Conservation (phyloP, 139 green algal genomes). For the Chlorella sorokiniana region DNA sequence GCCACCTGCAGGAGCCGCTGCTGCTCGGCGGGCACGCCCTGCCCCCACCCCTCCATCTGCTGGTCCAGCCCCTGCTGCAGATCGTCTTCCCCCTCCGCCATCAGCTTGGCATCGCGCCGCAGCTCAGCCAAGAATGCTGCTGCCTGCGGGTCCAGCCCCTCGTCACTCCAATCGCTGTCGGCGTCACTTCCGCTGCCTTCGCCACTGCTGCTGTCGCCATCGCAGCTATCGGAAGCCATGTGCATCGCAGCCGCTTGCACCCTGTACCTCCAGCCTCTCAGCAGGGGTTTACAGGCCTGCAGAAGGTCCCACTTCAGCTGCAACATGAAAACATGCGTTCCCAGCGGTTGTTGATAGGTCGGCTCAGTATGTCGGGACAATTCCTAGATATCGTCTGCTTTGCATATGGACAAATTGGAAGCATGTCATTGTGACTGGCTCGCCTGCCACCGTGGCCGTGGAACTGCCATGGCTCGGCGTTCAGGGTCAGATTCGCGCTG, state of each 20-base stretch:
- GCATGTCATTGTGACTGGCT: too few species aligned
- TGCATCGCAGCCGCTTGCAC: neutral
- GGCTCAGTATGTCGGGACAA: too few species aligned
- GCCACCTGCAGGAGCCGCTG: constrained; percentile 54
- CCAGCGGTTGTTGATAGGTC: neutral
- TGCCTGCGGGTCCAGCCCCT: neutral
- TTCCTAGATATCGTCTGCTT: too few species aligned
- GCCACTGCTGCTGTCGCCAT: neutral
- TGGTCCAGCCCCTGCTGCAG: neutral
- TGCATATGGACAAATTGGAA: too few species aligned
- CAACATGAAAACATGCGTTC: neutral
- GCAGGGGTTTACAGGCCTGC: neutral
- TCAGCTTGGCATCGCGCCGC: neutral
- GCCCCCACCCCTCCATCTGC: neutral
- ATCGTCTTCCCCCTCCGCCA: neutral
- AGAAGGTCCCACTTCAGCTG: neutral
- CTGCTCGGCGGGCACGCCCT: constrained; percentile 3
- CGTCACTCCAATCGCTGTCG: too few species aligned
- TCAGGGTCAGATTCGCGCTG: too few species aligned
- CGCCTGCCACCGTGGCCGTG: too few species aligned
- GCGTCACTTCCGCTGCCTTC: too few species aligned
- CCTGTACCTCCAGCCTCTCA: neutral
- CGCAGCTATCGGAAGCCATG: neutral
- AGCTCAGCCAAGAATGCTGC: neutral
- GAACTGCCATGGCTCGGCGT: too few species aligned